Base-by-base conservation (phyloP, 1,284 basidiomycete species). In the Boletus semigastroideus region DNA sequence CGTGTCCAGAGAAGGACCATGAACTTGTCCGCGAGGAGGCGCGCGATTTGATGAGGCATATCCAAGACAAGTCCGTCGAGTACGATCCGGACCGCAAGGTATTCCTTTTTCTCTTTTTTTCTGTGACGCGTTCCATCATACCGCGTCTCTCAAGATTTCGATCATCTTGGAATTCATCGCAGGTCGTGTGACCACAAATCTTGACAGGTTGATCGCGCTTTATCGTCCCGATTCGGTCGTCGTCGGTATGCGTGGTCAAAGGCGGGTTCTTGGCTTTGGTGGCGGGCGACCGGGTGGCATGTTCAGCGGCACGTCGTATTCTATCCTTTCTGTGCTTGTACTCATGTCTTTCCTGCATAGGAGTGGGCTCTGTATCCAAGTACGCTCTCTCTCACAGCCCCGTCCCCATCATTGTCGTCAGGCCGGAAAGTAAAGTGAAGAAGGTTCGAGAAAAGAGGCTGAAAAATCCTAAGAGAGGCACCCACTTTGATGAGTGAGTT, bases 141-240 rank as follows among this genome's bases (percentile, higher is more conserved):
- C 34, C 14, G 31, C 16, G 17, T 6, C 20, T 27, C 12, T 39
- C 45, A 16, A 92, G 87, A 82, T 98, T 33, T 95, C 91, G 0
- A 83, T 98, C 55, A 89, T 97, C 45, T 85, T 98, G 51, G 96
- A 98, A 74, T 95, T 92, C 64, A 90, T 98, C 38, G 91, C 94
- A 1, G 96, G 96, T 31, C 87, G 86, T 56, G 85, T 97, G 7
- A 90, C 92, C 0, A 83, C 89, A 51, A 94, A 92, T 10, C 86
- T 98, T 55, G 90, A 94, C 63, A 86, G 93, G 44, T 83, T 99
- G 59, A 96, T 98, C 57, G 91, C 94, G 2, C 83, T 98, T 36
- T 98, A 99, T 66, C 86, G 94, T 41, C 96, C 96, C 2, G 95
- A 99, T 70, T 93, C 91, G 1, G 78, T 98, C 49, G 87, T 98